phyloP scores from a whole-genome alignment of 2,329 filamentous ascomycete species.

The Alternaria hordeiaustralica region DNA sequence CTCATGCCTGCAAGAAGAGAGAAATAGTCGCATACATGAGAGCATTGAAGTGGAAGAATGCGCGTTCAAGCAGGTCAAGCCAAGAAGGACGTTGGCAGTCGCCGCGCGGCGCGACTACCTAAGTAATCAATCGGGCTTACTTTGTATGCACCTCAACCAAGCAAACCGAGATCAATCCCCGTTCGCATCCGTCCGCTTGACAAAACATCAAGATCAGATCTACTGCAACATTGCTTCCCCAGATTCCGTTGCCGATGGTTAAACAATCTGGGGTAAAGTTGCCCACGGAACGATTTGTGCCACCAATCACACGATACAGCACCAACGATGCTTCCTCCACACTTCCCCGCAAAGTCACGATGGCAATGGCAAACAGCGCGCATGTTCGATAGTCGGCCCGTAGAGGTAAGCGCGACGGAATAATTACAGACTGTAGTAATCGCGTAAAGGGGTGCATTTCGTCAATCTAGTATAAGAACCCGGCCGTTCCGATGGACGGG shows the following conservation, averaged over 20 bases:
- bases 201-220: neutral
- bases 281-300: constrained; percentile 7
- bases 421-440: constrained; percentile 3
- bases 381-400: neutral
- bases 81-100: neutral
- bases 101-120: neutral
- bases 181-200: neutral
- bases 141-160: neutral
- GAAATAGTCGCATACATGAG: neutral
- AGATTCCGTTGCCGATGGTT: constrained; percentile 3
- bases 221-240: neutral
- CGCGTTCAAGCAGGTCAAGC: neutral
- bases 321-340: neutral
- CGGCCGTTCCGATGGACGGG: neutral
- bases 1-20: neutral
- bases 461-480: constrained; percentile 2
- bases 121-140: neutral
- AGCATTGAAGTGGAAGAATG: neutral
- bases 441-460: neutral
- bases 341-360: constrained; percentile 9
- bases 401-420: neutral
- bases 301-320: constrained; percentile 13
- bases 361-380: neutral
- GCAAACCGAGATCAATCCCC: neutral
- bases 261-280: neutral